These are phyloP conservation scores for Tulasnella sp. DNA, from an alignment of 768 basidiomycete species.

Conservation along the genomic window DNA sequence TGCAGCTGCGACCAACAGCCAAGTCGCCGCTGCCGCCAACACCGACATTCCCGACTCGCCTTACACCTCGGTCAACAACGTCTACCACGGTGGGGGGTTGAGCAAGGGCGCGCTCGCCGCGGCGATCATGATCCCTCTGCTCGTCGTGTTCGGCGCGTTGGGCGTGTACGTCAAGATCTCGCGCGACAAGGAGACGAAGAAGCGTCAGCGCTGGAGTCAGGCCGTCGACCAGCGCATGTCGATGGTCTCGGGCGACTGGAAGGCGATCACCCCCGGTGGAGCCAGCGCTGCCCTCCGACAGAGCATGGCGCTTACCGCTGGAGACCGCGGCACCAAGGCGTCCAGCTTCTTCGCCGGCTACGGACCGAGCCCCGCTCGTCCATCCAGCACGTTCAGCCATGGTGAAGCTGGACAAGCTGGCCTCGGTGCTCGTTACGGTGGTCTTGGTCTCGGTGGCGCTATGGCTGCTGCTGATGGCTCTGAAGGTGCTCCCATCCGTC, in stretches of 20 bases:
- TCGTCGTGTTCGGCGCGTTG: slow-evolving; percentile 19
- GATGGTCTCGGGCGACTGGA: slow-evolving; percentile 32
- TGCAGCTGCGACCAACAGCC: slow-evolving; percentile 10
- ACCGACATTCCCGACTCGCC: slow-evolving; percentile 17
- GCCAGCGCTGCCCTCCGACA: slow-evolving; percentile 30
- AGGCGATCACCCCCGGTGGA: slow-evolving; percentile 22
- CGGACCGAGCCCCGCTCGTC: slow-evolving; percentile 25
- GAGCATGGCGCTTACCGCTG: slow-evolving; percentile 28
- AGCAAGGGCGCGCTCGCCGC: slow-evolving; percentile 31
- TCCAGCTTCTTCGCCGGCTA: slow-evolving; percentile 28
- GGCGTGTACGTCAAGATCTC: slow-evolving; percentile 28
- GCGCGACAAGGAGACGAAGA: slow-evolving; percentile 29
- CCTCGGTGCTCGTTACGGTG: slow-evolving; percentile 26
- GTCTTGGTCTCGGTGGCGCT: slow-evolving; percentile 17
- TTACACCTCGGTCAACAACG: slow-evolving; percentile 17
- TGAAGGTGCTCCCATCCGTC: slow-evolving; percentile 26
- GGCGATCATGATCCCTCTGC: slow-evolving; percentile 30
- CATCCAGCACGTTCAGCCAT: slow-evolving; percentile 24
- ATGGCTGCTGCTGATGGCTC: slow-evolving; percentile 6
- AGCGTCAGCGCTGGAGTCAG: slow-evolving; percentile 29
- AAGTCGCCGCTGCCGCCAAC: slow-evolving; percentile 23
- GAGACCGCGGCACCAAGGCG: slow-evolving; percentile 23
- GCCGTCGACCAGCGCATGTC: slow-evolving; percentile 33
- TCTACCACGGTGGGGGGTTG: slow-evolving; percentile 18
- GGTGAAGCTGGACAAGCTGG: slow-evolving; percentile 30